Base-by-base conservation (phyloP, 2,329 filamentous ascomycete genomes). In the Fusarium virguliforme region DNA sequence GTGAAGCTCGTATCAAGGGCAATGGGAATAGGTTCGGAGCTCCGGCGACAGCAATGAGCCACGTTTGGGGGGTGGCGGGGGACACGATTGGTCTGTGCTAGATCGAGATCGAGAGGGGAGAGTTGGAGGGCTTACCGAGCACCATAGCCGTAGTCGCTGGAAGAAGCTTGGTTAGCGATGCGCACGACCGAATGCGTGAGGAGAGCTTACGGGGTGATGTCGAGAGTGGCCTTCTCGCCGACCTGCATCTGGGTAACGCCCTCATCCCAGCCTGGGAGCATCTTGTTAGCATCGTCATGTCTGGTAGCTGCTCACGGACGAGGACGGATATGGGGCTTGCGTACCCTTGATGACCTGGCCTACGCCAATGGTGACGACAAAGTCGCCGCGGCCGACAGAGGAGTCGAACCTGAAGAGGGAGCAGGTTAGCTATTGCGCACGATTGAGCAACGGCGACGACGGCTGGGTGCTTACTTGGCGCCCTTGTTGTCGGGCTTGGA, bases 331-430 rank as follows among this genome's bases (percentile, higher is more conserved):
- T 75, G 82, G 7, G 40, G 48, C 38, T 26, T 32, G 53, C 35
- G 70, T 87, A 96, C 95, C 95, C 85, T 88, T 89, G 84, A 99
- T 98, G 78, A 98, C 92, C 78, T 89, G 87, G 60, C 94, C 94
- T 72, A 92, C 86, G 59, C 96, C 96, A 81, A 99, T 98, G 64
- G 82, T 79, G 70, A 90, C 92, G 68, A 89, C 84, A 79, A 98
- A 95, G 81, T 94, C 89, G 55, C 90, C 91, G 61, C 93, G 90
- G 68, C 90, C 91, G 71, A 91, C 86, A 18, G 95, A 97, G 67
- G 91, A 92, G 84, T 98, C 96, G 84, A 99, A 98, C 82, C 95
- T 97, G 75, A 38, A 60, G 8, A 38, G 15, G n/a, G 3, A 51
- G 6, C 24, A 28, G 13, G 67, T 76, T 40, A 76, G 72, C 37